Evolutionary conservation across 176 grass and related monocot genomes (phyloP), one percentile per base, ranked within the genome.

Genomic region (Lolium perenne): DNA sequence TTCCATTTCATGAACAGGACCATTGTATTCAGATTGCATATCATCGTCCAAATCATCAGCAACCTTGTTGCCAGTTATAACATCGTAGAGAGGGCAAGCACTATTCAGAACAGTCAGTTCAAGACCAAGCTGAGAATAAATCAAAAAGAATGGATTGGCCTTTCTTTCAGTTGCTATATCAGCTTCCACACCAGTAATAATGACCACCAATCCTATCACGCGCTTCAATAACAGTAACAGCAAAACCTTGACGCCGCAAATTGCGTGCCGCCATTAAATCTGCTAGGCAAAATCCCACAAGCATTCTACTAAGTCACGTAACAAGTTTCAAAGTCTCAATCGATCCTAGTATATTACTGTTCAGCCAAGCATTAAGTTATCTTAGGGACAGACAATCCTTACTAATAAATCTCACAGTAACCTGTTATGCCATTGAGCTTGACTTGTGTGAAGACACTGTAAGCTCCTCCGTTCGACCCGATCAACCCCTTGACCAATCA

Each of bases 181-280:
- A 88, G 93, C 97, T 76, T 98, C 92, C 43, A 98, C 87, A 80
- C 97, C 97, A 9, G 97, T 98, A 72, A 98, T 98, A 84, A 98
- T 98, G 82, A 41, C 97, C 97, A 9, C 97, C 97, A 79, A 96
- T 88, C 79, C 94, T 94, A 89, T 90, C 87, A 15, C 97, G 92
- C 64, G 97, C 97, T 88, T 98, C 97, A 17, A 98, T 94, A 92
- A 98, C 88, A 89, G 90, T 96, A 74, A 92, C 88, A 56, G 25
- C 88, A 94, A 96, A 96, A 40, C 97, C 97, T 83, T 96, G 97
- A 10, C 86, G 90, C 40, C 89, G 88, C 76, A 98, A 87, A 94
- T 98, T 94, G 10, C 94, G 90, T 60, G 94, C 97, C 54, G 97
- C 97, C 61, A 90, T 93, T 86, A 98, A 89, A 82, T 94, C 97